Percentiles rank a stretch among this genome's conserved stretches.
These are phyloP conservation scores for Daldinia bambusicola DNA, from an alignment of 495 filamentous ascomycete species.

Conservation along the genomic window DNA sequence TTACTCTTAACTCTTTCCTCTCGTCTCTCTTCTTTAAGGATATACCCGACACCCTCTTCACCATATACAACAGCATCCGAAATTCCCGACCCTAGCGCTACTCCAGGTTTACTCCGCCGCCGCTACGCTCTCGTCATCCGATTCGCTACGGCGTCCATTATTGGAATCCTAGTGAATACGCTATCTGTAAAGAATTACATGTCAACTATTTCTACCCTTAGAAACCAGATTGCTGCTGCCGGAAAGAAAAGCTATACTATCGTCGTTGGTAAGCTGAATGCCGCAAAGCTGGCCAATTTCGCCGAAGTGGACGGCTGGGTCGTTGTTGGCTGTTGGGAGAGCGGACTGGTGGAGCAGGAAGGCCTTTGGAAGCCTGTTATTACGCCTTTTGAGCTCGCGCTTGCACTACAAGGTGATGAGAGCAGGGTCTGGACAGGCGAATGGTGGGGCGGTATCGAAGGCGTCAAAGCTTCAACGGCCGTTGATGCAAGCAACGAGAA, in stretches of 20 bases:
- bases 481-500: constrained; percentile 12
- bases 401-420: constrained; percentile 75
- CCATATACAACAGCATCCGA: constrained; percentile 62
- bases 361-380: constrained; percentile 84
- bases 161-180: constrained; percentile 95
- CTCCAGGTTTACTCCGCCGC: constrained; percentile 71
- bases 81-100: constrained; percentile 45
- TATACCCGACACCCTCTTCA: constrained; percentile 69
- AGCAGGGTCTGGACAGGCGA: constrained; percentile 79
- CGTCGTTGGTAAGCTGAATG: constrained; percentile 95
- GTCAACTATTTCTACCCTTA: constrained; percentile 76
- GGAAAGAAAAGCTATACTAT: constrained; percentile 96
- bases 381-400: constrained; percentile 88
- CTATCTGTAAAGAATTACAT: constrained; percentile 92
- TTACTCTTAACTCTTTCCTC: constrained; percentile 89
- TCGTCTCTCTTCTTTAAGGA: constrained; percentile 78
- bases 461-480: constrained; percentile 46
- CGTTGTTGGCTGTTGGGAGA: constrained; percentile 98
- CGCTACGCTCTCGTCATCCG: constrained; percentile 87
- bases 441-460: constrained; percentile 80
- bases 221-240: constrained; percentile 72
- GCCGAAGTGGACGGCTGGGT: constrained; percentile 95
- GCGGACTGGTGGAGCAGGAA: constrained; percentile 83
- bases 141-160: constrained; percentile 81
- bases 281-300: constrained; percentile 96